These are phyloP conservation scores for Austroboletus eburneus DNA, from an alignment of 768 basidiomycete genomes.

Conservation along the genomic window DNA sequence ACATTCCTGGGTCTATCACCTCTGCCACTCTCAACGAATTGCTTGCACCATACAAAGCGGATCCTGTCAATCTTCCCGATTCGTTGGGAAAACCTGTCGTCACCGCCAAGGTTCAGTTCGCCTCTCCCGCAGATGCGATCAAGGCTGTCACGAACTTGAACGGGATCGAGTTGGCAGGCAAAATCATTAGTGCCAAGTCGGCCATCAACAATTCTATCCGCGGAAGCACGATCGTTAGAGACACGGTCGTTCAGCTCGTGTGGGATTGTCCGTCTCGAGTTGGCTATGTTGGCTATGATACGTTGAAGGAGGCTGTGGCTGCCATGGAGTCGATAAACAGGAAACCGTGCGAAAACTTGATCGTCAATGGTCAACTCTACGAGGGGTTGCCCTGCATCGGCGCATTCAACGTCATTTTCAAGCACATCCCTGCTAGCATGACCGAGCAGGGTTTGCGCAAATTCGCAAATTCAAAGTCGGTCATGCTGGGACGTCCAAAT, in stretches of 20 bases:
- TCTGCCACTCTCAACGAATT: conserved; percentile 34
- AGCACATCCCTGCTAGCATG: conserved; percentile 45
- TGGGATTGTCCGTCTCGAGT: conserved; percentile 56
- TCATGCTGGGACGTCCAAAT: conserved; percentile 50
- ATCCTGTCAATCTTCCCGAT: conserved; percentile 34
- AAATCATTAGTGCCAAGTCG: conserved; percentile 42
- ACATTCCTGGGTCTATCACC: conserved; percentile 40
- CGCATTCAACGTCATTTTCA: conserved; percentile 56
- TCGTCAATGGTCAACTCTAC: conserved; percentile 48
- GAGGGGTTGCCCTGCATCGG: conserved; percentile 57
- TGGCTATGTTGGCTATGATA: conserved; percentile 63
- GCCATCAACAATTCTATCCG: conserved; percentile 36
- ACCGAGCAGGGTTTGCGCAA: conserved; percentile 39
- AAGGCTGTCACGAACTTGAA: conserved; percentile 52
- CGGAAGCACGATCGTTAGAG: conserved; percentile 41
- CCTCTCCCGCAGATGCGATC: conserved; percentile 45
- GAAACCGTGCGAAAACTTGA: conserved; percentile 34
- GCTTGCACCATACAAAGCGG: conserved; percentile 41
- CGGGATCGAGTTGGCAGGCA: conserved; percentile 37
- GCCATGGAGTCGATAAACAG: conserved; percentile 45
- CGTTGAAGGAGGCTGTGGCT: conserved; percentile 42
- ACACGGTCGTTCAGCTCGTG: conserved; percentile 52
- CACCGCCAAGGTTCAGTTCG: conserved; percentile 44
- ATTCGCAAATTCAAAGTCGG: conserved; percentile 45
- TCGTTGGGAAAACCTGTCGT: conserved; percentile 21